Evolutionary conservation across 495 filamentous ascomycete species (phyloP).

Genomic region (Daldinia bambusicola): DNA sequence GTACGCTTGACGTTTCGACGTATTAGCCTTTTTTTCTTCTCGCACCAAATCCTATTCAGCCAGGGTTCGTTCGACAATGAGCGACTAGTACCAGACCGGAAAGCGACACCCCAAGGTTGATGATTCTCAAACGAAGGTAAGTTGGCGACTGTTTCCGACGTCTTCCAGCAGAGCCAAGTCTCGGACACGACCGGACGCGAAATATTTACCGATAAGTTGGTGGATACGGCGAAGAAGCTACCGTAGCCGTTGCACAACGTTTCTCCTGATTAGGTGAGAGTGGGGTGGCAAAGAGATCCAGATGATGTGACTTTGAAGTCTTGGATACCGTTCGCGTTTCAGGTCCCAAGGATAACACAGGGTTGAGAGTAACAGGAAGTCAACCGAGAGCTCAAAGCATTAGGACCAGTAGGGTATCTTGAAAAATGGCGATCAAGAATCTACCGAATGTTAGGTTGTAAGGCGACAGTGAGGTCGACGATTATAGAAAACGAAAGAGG

Average conservation of each 20-base stretch:
- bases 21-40: slow-evolving; percentile 37
- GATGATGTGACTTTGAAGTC: slow-evolving; percentile 40
- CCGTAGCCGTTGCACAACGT: slow-evolving; percentile 37
- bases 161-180: slow-evolving; percentile 33
- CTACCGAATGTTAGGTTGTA: slow-evolving; percentile 22
- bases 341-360: slow-evolving; percentile 43
- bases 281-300: slow-evolving; percentile 39
- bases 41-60: slow-evolving; percentile 34
- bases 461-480: slow-evolving; percentile 21
- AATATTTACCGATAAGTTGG: slow-evolving; percentile 35
- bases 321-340: slow-evolving; percentile 49
- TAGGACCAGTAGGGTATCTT: slow-evolving; percentile 43
- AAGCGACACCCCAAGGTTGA: slow-evolving; percentile 28
- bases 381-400: slow-evolving; percentile 22
- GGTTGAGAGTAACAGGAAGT: slow-evolving; percentile 22
- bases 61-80: slow-evolving; percentile 20
- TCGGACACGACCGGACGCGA: slow-evolving; percentile 24
- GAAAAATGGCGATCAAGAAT: slow-evolving; percentile 53
- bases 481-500: slow-evolving; percentile 35
- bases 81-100: slow-evolving; percentile 28
- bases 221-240: slow-evolving; percentile 33
- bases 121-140: slow-evolving; percentile 37
- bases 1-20: slow-evolving; percentile 56
- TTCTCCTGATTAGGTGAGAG: slow-evolving; percentile 35
- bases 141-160: slow-evolving; percentile 26